Conservation (phyloP, 2,329 filamentous ascomycete species). For the Colletotrichum musicola region DNA sequence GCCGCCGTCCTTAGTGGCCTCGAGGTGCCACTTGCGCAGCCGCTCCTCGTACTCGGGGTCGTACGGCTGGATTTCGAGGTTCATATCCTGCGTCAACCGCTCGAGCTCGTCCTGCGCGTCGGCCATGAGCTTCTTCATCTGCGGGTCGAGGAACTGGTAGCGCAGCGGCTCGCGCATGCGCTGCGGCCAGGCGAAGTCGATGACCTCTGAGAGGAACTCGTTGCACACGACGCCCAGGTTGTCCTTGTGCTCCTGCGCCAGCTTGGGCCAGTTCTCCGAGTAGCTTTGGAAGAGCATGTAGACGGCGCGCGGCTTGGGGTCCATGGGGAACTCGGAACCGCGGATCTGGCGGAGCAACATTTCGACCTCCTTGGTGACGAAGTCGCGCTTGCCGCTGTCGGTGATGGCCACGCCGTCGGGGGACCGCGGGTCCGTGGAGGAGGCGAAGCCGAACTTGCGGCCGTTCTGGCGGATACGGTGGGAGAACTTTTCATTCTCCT, state of each 20-base stretch:
- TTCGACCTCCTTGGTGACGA: constrained; percentile 62
- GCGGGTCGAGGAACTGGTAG: constrained; percentile 61
- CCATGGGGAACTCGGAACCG: constrained; percentile 65
- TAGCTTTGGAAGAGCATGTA: constrained; percentile 68
- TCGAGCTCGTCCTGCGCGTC: constrained; percentile 61
- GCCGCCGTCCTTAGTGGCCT: constrained; percentile 57
- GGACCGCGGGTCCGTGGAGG: constrained; percentile 36
- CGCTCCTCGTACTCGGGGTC: constrained; percentile 67
- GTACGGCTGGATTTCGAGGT: constrained; percentile 65
- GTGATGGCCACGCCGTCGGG: constrained; percentile 45
- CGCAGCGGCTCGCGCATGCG: constrained; percentile 65
- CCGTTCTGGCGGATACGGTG: constrained; percentile 62
- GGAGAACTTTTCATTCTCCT: constrained; percentile 65
- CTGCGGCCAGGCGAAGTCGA: constrained; percentile 63
- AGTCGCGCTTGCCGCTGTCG: constrained; percentile 59
- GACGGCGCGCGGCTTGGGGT: constrained; percentile 65
- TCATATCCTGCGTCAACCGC: constrained; percentile 62
- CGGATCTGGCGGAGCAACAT: constrained; percentile 63
- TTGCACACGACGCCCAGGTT: constrained; percentile 67
- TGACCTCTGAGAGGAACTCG: constrained; percentile 65
- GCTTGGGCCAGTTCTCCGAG: constrained; percentile 64
- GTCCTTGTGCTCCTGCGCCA: constrained; percentile 67
- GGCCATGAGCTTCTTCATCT: constrained; percentile 61
- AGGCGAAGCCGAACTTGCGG: constrained; percentile 60
- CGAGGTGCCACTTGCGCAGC: constrained; percentile 60